Percentiles rank a stretch among this genome's conserved stretches.
phyloP scores from a whole-genome alignment of 2,329 filamentous ascomycete species.

The Colletotrichum sp. region DNA sequence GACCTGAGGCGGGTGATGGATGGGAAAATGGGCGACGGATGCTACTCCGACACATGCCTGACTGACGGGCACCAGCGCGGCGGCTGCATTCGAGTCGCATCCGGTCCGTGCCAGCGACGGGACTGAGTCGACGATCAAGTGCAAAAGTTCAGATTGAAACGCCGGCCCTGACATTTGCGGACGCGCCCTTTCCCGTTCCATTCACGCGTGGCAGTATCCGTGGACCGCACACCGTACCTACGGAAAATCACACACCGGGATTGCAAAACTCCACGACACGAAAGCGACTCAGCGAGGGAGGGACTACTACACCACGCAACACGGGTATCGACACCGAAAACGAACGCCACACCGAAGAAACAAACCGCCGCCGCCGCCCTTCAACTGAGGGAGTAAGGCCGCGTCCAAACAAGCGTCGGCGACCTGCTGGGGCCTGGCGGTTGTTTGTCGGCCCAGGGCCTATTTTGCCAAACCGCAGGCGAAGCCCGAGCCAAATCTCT shows the following conservation, averaged over 20 bases:
- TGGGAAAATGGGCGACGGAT: not conserved
- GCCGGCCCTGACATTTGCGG: not conserved
- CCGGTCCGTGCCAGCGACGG: slow-evolving; percentile 7
- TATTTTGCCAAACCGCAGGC: not conserved
- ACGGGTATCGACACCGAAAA: not conserved
- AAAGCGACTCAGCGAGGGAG: not conserved
- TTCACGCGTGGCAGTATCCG: not conserved
- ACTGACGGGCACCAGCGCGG: not conserved
- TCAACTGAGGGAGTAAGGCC: not conserved
- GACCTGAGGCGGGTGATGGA: not conserved
- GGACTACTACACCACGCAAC: not conserved
- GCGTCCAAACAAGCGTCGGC: not conserved
- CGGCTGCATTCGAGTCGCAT: slow-evolving; percentile 12
- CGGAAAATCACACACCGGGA: not conserved
- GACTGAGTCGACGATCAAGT: slow-evolving; percentile 16
- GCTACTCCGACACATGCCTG: slow-evolving; percentile 8
- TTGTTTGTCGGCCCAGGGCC: not conserved
- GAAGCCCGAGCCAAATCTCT: not conserved
- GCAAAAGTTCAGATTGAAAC: slow-evolving; percentile 14
- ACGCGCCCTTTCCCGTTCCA: not conserved
- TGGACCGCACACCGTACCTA: not conserved
- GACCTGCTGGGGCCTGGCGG: not conserved
- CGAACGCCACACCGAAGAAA: slow-evolving; percentile 2
- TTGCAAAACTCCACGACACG: not conserved
- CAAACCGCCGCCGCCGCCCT: not conserved